phyloP scores from a whole-genome alignment of 345 rosid genomes.

The Syzygium aromaticum region DNA sequence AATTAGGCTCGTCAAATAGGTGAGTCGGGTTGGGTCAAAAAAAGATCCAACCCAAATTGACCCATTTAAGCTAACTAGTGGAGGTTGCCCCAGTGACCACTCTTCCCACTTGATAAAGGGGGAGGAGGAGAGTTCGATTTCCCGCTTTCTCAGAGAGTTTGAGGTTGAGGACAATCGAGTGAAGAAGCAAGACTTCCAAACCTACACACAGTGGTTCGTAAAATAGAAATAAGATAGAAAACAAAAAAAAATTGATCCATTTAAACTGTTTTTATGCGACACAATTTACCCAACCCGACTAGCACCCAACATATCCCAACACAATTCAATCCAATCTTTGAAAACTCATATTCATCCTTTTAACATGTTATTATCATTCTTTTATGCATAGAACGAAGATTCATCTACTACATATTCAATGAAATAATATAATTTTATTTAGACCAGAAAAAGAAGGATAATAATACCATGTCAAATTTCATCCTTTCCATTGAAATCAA shows the following conservation, averaged over 20 bases:
- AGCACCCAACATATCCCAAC: background rate
- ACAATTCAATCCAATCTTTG: background rate
- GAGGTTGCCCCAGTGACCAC: too few species aligned
- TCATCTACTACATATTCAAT: background rate
- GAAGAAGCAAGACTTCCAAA: too few species aligned
- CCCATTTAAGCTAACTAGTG: rapidly evolving
- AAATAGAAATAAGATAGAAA: too few species aligned
- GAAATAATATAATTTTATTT: background rate
- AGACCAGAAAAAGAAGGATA: background rate
- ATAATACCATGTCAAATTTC: background rate
- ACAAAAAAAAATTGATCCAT: too few species aligned
- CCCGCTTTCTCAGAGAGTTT: too few species aligned
- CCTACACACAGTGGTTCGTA: too few species aligned
- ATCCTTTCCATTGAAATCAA: background rate
- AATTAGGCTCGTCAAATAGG: rapidly evolving
- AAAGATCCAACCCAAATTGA: rapidly evolving
- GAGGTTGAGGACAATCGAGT: too few species aligned
- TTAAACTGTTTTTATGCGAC: background rate
- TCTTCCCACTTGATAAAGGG: too few species aligned
- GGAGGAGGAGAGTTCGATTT: too few species aligned
- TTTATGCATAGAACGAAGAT: background rate
- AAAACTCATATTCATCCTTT: background rate
- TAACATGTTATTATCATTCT: too few species aligned
- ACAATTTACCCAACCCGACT: background rate
- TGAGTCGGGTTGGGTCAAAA: background rate